Conservation (phyloP, 106 monocot species). For the Alisma plantagoaquatica region DNA sequence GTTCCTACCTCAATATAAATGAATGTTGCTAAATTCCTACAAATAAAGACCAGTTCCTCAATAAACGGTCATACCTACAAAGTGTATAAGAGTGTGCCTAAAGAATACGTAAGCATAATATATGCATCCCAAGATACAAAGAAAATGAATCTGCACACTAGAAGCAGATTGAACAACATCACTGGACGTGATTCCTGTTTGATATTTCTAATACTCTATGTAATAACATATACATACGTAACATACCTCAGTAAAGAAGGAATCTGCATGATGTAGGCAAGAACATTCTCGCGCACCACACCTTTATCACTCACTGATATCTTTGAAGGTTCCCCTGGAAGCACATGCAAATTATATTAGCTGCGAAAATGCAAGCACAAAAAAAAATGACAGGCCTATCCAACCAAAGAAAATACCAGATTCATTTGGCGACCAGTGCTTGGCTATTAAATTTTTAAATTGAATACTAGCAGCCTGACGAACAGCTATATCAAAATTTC, state of each 20-base stretch:
- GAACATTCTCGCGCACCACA: constrained; percentile 67
- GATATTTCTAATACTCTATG: too few species aligned
- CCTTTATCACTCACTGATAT: constrained; percentile 59
- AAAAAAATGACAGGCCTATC: neutral
- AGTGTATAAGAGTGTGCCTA: too few species aligned
- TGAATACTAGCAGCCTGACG: constrained; percentile 95
- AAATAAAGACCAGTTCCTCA: too few species aligned
- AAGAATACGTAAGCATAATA: too few species aligned
- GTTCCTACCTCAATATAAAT: too few species aligned
- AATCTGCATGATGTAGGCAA: constrained; percentile 66
- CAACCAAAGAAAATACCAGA: constrained; percentile 22
- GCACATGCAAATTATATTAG: neutral
- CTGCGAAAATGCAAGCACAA: neutral
- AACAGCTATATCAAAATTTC: constrained; percentile 59
- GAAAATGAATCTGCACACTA: too few species aligned
- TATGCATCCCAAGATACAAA: too few species aligned
- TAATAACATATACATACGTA: too few species aligned
- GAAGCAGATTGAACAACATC: too few species aligned
- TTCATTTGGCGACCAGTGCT: constrained; percentile 84
- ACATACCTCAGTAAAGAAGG: constrained; percentile 76
- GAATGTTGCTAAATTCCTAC: too few species aligned
- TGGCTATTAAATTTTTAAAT: constrained; percentile 93
- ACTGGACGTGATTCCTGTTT: too few species aligned
- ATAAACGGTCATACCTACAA: too few species aligned
- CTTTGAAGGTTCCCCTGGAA: constrained; percentile 47